Evolutionary conservation across 768 basidiomycete species (phyloP).

Genomic region (Saitozyma podzolica): DNA sequence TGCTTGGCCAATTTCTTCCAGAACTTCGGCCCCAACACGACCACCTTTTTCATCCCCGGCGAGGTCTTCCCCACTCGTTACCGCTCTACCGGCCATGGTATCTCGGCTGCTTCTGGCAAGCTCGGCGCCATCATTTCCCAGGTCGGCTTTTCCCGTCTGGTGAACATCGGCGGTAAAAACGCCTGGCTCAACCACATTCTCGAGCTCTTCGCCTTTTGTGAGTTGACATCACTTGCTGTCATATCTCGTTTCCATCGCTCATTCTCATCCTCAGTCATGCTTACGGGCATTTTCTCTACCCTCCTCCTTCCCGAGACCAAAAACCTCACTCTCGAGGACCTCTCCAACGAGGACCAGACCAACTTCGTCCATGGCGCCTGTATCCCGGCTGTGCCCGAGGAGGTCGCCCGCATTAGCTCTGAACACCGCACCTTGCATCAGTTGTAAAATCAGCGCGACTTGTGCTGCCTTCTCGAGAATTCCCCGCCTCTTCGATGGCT

Average conservation of each 20-base stretch:
- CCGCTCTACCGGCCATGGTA: slow-evolving; percentile 52
- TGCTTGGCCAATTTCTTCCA: slow-evolving; percentile 54
- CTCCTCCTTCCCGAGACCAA: slow-evolving; percentile 52
- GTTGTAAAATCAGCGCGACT: no score
- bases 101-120: slow-evolving; percentile 52
- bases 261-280: slow-evolving; percentile 21
- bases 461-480: no score
- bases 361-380: slow-evolving; percentile 9
- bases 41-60: slow-evolving; percentile 44
- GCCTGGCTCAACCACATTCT: slow-evolving; percentile 50
- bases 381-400: no score
- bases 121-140: slow-evolving; percentile 54
- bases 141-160: slow-evolving; percentile 52
- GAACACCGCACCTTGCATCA: no score
- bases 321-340: slow-evolving; percentile 27
- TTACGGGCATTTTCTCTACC: slow-evolving; percentile 49
- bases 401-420: no score
- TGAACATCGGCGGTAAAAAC: slow-evolving; percentile 48
- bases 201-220: slow-evolving; percentile 14
- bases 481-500: no score
- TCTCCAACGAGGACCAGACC: slow-evolving; percentile 20
- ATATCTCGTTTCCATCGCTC: slow-evolving; percentile 41
- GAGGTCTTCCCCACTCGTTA: slow-evolving; percentile 55
- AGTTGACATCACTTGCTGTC: slow-evolving; percentile 11
- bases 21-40: slow-evolving; percentile 44